These are phyloP conservation scores for Yamadazyma jaroonii DNA, from an alignment of 1,139 yeast species.

Conservation along the genomic window DNA sequence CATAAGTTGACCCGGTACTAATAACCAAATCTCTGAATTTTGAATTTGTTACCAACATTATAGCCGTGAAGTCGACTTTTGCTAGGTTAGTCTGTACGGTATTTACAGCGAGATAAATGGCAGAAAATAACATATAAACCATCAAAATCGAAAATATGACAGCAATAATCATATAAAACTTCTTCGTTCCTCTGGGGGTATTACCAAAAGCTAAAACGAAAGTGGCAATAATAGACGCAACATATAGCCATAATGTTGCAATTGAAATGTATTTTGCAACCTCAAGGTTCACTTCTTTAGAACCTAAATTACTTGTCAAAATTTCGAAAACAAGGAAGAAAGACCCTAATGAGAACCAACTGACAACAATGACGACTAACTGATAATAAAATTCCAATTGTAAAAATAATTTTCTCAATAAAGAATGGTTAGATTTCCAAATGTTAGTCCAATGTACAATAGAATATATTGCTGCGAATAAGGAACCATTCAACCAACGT, in stretches of 20 bases:
- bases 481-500: constrained; percentile 84
- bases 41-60: constrained; percentile 54
- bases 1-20: constrained; percentile 83
- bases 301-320: constrained; percentile 55
- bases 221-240: constrained; percentile 41
- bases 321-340: constrained; percentile 73
- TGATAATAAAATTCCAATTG: constrained; percentile 75
- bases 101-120: constrained; percentile 76
- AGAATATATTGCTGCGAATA: constrained; percentile 78
- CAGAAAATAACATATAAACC: constrained; percentile 61
- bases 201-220: constrained; percentile 49
- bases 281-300: constrained; percentile 42
- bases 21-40: constrained; percentile 82
- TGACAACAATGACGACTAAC: constrained; percentile 59
- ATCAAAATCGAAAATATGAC: constrained; percentile 42
- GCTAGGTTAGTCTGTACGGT: constrained; percentile 49
- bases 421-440: constrained; percentile 67
- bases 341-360: constrained; percentile 79
- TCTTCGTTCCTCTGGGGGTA: constrained; percentile 46
- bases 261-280: constrained; percentile 43
- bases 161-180: constrained; percentile 42
- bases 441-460: constrained; percentile 68
- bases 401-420: constrained; percentile 57
- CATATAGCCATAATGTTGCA: constrained; percentile 43
- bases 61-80: constrained; percentile 42